phyloP scores from a whole-genome alignment of 2,329 filamentous ascomycete genomes.

The Verticillium dahliae region DNA sequence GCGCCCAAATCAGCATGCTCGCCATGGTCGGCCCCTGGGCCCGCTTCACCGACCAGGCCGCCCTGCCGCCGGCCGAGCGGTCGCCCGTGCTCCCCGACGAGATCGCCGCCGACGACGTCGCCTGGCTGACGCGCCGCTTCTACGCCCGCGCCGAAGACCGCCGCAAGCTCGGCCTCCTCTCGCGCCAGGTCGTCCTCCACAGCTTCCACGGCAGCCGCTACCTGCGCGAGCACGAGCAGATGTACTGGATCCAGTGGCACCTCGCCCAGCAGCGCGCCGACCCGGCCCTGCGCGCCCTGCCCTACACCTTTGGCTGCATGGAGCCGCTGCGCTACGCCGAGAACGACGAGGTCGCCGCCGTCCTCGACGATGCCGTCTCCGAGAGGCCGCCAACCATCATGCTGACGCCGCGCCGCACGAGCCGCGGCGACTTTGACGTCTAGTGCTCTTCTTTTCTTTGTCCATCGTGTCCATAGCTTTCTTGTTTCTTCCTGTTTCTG shows the following conservation, averaged over 20 bases:
- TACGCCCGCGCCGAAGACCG: conserved; percentile 52
- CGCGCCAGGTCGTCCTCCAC: conserved; percentile 50
- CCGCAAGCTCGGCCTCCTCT: conserved; percentile 51
- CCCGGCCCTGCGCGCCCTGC: not conserved
- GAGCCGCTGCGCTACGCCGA: conserved; percentile 1
- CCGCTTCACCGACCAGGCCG: conserved; percentile 44
- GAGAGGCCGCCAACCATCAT: not conserved
- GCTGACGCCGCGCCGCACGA: not conserved
- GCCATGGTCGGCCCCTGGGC: conserved; percentile 56
- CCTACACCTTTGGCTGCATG: not conserved
- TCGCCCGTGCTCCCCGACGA: conserved; percentile 23
- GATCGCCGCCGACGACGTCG: conserved; percentile 40
- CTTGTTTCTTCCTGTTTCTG: not conserved
- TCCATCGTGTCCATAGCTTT: too few relatives aligned
- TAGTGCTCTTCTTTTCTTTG: not conserved
- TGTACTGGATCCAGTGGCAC: conserved; percentile 43
- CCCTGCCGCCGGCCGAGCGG: conserved; percentile 12
- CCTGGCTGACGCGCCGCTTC: conserved; percentile 49
- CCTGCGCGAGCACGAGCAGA: conserved; percentile 56
- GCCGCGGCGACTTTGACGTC: not conserved
- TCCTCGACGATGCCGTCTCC: not conserved
- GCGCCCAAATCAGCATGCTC: conserved; percentile 56
- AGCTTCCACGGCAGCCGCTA: conserved; percentile 54
- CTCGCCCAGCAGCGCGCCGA: conserved; percentile 20
- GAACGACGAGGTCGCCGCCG: not conserved